These are phyloP conservation scores for Penicillium sp. DNA, from an alignment of 2,329 filamentous ascomycete species.

Conservation along the genomic window DNA sequence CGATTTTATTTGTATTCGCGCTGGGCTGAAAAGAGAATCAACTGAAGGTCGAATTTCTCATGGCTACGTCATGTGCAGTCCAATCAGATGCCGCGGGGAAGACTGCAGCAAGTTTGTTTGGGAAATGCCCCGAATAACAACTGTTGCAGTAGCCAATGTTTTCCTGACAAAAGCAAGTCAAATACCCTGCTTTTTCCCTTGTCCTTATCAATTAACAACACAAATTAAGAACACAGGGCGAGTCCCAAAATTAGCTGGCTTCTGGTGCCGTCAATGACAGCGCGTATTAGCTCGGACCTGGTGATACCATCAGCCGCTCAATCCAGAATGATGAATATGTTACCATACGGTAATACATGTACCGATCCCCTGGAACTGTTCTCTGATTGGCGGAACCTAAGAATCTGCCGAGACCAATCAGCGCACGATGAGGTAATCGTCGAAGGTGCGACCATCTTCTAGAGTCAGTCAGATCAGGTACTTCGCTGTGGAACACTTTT, in stretches of 20 bases:
- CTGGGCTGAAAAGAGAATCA: conserved; percentile 15
- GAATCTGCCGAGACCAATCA: conserved; percentile 11
- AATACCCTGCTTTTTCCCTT: conserved; percentile 1
- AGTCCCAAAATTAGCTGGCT: conserved; percentile 1
- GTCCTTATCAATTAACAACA: background rate
- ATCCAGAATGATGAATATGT: conserved; percentile 1
- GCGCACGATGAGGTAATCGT: conserved; percentile 26
- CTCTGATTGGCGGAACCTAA: conserved; percentile 12
- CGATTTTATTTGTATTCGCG: background rate
- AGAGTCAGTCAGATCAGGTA: background rate
- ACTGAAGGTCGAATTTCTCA: conserved; percentile 31
- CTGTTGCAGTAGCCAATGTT: background rate
- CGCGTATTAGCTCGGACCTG: conserved; percentile 3
- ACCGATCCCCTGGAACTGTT: conserved; percentile 13
- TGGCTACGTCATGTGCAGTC: conserved; percentile 42
- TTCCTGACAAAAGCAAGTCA: background rate
- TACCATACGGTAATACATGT: conserved; percentile 19
- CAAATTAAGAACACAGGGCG: background rate
- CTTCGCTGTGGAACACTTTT: background rate
- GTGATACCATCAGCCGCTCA: conserved; percentile 6
- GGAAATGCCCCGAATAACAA: background rate
- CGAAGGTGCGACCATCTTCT: background rate
- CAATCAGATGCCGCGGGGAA: conserved; percentile 11
- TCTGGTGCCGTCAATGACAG: conserved; percentile 4
- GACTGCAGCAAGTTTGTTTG: conserved; percentile 8